Evolutionary conservation across 106 monocot genomes (phyloP).

Genomic region (Phalaenopsis aphrodite): DNA sequence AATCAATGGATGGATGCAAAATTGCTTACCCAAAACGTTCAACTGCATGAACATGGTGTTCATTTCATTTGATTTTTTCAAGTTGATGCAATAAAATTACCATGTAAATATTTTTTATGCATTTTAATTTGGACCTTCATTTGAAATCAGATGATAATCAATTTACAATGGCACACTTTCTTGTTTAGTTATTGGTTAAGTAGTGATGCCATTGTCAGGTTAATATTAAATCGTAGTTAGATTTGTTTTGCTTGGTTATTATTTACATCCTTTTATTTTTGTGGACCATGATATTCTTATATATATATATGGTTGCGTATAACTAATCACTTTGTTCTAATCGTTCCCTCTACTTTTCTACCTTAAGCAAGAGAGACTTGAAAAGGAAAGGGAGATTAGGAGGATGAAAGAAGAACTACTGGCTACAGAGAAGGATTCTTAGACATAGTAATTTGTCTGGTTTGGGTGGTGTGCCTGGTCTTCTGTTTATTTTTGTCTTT

Average conservation of each 20-base stretch:
- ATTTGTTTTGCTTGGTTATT: neutral
- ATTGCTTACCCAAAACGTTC: neutral
- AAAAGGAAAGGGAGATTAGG: slow-evolving; percentile 55
- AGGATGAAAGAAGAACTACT: slow-evolving; percentile 38
- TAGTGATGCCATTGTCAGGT: neutral
- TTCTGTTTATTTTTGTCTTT: neutral
- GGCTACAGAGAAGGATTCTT: slow-evolving; percentile 33
- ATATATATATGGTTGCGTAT: neutral
- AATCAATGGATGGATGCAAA: neutral
- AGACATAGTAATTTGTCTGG: slow-evolving; percentile 4
- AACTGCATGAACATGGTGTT: neutral
- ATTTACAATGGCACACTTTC: neutral
- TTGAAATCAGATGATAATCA: neutral
- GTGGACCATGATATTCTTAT: neutral
- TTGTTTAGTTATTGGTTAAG: neutral
- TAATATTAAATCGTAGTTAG: neutral
- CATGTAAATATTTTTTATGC: neutral
- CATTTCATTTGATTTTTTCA: too few relatives aligned
- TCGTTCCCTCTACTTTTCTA: slow-evolving; percentile 1
- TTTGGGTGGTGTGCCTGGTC: neutral
- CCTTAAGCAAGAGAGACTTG: slow-evolving; percentile 47
- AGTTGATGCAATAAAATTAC: neutral
- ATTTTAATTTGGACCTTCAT: neutral
- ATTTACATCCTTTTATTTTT: neutral
- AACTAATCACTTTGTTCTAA: neutral